Evolutionary conservation across 2,329 filamentous ascomycete genomes (phyloP).

Genomic region (Venturia nashicola): DNA sequence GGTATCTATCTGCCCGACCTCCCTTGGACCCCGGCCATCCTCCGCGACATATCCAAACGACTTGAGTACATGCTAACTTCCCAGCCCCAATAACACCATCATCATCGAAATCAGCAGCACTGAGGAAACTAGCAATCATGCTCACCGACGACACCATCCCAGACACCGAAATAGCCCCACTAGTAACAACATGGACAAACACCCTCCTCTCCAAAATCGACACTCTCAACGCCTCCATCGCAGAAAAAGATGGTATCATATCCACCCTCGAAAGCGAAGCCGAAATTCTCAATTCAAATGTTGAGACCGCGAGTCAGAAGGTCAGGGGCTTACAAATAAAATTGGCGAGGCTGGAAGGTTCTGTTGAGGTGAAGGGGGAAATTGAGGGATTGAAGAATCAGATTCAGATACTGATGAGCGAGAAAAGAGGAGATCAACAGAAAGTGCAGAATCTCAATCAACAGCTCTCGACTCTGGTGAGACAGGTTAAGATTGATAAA

Average conservation of each 20-base stretch:
- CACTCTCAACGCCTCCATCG: neutral
- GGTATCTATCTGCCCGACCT: too few species aligned
- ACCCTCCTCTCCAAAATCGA: neutral
- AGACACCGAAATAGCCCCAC: neutral
- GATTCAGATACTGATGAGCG: neutral
- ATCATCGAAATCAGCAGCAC: neutral
- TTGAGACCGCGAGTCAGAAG: neutral
- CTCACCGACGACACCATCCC: neutral
- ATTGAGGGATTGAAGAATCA: neutral
- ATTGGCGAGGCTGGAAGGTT: neutral
- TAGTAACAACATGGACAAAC: neutral
- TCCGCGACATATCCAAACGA: too few species aligned
- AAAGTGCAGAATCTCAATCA: neutral
- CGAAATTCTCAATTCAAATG: neutral
- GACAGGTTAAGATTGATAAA: neutral
- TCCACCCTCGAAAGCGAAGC: neutral
- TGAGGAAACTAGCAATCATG: neutral
- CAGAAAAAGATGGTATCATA: neutral
- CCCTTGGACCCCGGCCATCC: too few species aligned
- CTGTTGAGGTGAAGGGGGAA: neutral
- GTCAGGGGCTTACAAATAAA: neutral
- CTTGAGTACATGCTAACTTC: neutral
- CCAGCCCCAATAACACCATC: neutral
- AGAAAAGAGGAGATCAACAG: neutral
- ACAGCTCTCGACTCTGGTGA: neutral